phyloP scores from a whole-genome alignment of 352 stramenopile species.

The Globisporangium apiculatum region DNA sequence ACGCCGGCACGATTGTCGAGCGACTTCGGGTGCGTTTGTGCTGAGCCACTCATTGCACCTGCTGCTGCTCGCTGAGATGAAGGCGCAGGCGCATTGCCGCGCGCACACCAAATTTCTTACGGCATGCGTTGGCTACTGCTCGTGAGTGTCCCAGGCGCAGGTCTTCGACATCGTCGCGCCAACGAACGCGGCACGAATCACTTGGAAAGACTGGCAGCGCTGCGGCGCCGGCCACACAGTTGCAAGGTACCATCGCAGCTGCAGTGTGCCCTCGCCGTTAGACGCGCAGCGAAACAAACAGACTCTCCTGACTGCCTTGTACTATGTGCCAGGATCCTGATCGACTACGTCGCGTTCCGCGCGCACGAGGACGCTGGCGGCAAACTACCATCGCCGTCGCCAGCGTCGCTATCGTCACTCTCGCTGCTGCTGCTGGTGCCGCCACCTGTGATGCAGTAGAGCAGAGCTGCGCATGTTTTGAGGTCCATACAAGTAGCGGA shows the following conservation, averaged over 20 bases:
- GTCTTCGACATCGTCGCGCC: conserved; percentile 55
- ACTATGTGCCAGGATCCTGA: conserved; percentile 26
- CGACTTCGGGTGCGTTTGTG: conserved; percentile 26
- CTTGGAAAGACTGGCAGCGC: conserved; percentile 45
- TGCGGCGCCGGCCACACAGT: conserved; percentile 46
- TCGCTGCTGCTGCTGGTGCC: too few relatives aligned
- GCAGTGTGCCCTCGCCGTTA: too few relatives aligned
- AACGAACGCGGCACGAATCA: conserved; percentile 30
- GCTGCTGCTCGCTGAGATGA: background rate
- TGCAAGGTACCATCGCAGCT: conserved; percentile 18
- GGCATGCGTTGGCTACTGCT: background rate
- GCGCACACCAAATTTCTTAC: background rate
- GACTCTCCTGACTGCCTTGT: background rate
- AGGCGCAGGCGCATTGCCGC: background rate
- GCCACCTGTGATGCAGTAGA: background rate
- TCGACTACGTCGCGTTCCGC: conserved; percentile 49
- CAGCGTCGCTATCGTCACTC: too few relatives aligned
- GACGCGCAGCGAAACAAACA: background rate
- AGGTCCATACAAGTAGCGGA: too few relatives aligned
- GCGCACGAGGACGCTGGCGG: conserved; percentile 43
- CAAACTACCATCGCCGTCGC: conserved; percentile 15
- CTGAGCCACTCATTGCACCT: background rate
- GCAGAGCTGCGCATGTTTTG: too few relatives aligned
- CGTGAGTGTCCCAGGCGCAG: conserved; percentile 30
- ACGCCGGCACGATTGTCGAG: conserved; percentile 19